Evolutionary conservation across 2,329 filamentous ascomycete genomes (phyloP), one percentile per base, ranked within the genome.

Genomic region (Apiospora saccharicola): DNA sequence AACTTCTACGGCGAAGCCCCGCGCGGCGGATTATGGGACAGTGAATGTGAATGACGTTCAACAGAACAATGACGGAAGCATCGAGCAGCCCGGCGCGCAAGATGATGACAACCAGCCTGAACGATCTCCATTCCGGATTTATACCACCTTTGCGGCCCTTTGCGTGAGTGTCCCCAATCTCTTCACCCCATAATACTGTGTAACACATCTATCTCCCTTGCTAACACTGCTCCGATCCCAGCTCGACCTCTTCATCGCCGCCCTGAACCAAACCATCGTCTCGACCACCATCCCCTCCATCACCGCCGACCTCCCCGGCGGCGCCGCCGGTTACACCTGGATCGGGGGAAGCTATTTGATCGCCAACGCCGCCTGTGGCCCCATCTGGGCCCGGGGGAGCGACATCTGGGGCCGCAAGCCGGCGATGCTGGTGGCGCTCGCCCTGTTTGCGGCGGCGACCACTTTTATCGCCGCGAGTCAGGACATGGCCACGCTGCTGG

Each of bases 271-370:
- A 4, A 92, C 90, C 0, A 91, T 88, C 4, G 84, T 92, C 69
- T 90, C 89, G 3, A 90, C 91, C 10, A 90, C 91, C 4, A 80
- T 92, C 46, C 87, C 85, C 5, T 85, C 84, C 53, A 88, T 90
- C 72, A 85, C 87, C n/a, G 75, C 80, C 8, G 85, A 85, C 30
- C 82, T 91, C 88, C 61, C 85, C 84, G 0, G 88, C 88, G 34
- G 34, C 68, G 2, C 86, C 90, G 46, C 85, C 93, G 80, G 89
- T 90, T 0, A 91, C 71, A 93, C 93, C 77, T 94, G 91, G 92
- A 88, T 90, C 19, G 92, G 91, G 1, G 93, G 92, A 4, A 90
- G 89, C 24, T 94, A 92, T 75, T 83, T 94, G 4, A 86, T 94
- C 5, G 89, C 90, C 3, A 90, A 88, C 71, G 90, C 91, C 0